These are phyloP conservation scores for Podaxis sp. DNA, from an alignment of 768 basidiomycete genomes.

Conservation along the genomic window DNA sequence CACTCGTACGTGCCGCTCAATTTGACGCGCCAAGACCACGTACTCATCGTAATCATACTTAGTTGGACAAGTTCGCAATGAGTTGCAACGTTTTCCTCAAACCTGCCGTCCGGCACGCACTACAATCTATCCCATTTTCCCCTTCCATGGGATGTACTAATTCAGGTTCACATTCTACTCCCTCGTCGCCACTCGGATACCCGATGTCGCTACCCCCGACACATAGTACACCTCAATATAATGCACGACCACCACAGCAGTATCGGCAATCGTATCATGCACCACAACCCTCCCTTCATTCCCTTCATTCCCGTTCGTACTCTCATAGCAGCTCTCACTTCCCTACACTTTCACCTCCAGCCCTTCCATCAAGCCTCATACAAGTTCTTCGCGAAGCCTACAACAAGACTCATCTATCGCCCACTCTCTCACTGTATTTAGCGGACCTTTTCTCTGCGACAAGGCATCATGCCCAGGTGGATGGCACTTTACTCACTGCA, in stretches of 20 bases:
- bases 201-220: constrained; percentile 21
- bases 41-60: constrained; percentile 8
- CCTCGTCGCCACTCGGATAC: constrained; percentile 19
- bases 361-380: constrained; percentile 26
- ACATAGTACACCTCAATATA: constrained; percentile 21
- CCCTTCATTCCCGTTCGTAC: constrained; percentile 16
- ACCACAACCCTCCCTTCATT: constrained; percentile 17
- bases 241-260: constrained; percentile 27
- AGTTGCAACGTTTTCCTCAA: constrained; percentile 57
- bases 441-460: constrained; percentile 71
- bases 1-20: constrained; percentile 46
- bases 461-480: constrained; percentile 65
- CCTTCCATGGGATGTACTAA: constrained; percentile 16
- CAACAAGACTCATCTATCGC: constrained; percentile 40
- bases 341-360: constrained; percentile 9
- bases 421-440: constrained; percentile 56
- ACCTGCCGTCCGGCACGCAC: constrained; percentile 33
- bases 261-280: constrained; percentile 19
- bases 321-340: constrained; percentile 15
- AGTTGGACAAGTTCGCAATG: constrained; percentile 81
- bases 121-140: constrained; percentile 27
- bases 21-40: not conserved
- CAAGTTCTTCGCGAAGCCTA: constrained; percentile 24
- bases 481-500: constrained; percentile 62
- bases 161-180: constrained; percentile 27